Conservation (phyloP, 331 rosid species). For the Rosa hybrid region DNA sequence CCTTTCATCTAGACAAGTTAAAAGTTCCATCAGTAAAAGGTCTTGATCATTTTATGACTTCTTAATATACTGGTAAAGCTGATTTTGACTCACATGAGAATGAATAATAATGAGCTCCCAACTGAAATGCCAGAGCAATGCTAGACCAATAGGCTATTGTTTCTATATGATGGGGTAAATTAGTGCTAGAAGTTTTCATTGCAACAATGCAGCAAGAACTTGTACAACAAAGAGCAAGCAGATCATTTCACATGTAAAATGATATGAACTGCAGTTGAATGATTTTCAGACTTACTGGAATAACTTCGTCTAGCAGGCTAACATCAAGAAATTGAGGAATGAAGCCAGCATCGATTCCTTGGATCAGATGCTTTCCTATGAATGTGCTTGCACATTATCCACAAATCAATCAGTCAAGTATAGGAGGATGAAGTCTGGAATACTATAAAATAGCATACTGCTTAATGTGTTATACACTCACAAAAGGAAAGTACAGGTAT, state of each 20-base stretch:
- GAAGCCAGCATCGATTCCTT: slow-evolving; percentile 76
- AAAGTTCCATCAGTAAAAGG: background rate
- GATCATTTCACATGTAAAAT: too few relatives aligned
- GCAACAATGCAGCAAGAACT: background rate
- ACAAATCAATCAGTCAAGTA: background rate
- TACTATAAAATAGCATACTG: background rate
- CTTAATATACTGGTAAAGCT: too few relatives aligned
- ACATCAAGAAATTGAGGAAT: slow-evolving; percentile 56
- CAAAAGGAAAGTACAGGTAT: background rate
- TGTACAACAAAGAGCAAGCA: background rate
- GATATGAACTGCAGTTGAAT: slow-evolving; percentile 7
- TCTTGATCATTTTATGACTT: background rate
- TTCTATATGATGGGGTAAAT: background rate
- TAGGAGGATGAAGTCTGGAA: background rate
- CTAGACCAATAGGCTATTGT: background rate
- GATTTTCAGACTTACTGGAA: slow-evolving; percentile 49
- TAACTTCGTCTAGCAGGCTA: slow-evolving; percentile 62
- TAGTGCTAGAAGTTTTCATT: background rate
- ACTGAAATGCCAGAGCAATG: background rate
- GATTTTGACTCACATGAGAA: too few relatives aligned
- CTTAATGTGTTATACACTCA: background rate
- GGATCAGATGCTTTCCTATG: slow-evolving; percentile 74
- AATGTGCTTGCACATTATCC: slow-evolving; percentile 14
- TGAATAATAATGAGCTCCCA: background rate
- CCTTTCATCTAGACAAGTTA: background rate